phyloP scores from a whole-genome alignment of 2,329 filamentous ascomycete genomes.

The Alternaria brassicae region DNA sequence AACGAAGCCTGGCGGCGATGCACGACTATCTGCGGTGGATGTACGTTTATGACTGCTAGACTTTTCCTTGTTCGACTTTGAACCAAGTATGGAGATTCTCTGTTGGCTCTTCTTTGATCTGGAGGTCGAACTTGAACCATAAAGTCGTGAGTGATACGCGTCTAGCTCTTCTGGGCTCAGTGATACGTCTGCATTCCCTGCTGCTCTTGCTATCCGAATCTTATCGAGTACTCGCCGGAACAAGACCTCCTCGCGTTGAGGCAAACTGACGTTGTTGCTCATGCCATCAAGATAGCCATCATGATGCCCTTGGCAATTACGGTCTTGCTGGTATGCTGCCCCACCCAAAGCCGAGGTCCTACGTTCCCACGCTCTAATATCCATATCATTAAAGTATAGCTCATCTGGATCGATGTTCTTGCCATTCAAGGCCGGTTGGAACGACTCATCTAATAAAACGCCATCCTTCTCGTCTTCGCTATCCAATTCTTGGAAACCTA shows the following conservation, averaged over 20 bases:
- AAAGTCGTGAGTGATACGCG: constrained; percentile 73
- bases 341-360: constrained; percentile 56
- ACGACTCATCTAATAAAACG: constrained; percentile 52
- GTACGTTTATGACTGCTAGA: constrained; percentile 40
- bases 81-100: constrained; percentile 38
- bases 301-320: constrained; percentile 60
- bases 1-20: constrained; percentile 57
- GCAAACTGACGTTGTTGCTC: constrained; percentile 46
- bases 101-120: constrained; percentile 48
- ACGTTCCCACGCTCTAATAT: constrained; percentile 51
- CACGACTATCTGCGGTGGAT: constrained; percentile 30
- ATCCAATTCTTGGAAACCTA: constrained; percentile 73
- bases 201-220: constrained; percentile 78
- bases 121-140: constrained; percentile 54
- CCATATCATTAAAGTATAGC: constrained; percentile 58
- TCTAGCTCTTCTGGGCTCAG: constrained; percentile 81
- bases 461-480: constrained; percentile 58
- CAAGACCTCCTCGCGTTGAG: constrained; percentile 72
- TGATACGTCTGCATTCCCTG: constrained; percentile 79
- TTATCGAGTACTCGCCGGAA: constrained; percentile 80
- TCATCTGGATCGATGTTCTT: constrained; percentile 54
- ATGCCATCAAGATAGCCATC: constrained; percentile 55
- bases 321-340: constrained; percentile 57
- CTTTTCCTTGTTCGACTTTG: constrained; percentile 44
- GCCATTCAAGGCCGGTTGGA: constrained; percentile 41